Base-by-base conservation (phyloP, 768 basidiomycete genomes). In the Erythrobasidium yunnanense region DNA sequence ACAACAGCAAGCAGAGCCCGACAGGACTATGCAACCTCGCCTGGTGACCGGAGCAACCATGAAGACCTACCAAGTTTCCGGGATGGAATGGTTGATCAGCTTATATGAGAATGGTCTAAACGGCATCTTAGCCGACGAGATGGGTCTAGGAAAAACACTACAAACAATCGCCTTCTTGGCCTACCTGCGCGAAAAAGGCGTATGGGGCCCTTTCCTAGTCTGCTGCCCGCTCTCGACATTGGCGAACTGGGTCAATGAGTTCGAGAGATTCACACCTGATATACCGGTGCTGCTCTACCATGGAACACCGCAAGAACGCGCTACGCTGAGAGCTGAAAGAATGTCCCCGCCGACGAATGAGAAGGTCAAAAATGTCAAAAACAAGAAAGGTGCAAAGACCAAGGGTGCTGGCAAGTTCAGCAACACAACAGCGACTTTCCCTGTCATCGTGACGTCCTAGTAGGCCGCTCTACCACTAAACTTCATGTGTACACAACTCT, bases 81-180 rank as follows among this genome's bases (percentile, higher is more conserved):
- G 93, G 0, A 82, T 95, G 17, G 87, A 92, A 68, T 96, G 93
- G 93, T 51, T 71, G 15, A 58, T 54, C 17, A 47, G 38, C 20
- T 32, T 67, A 6, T 63, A 54, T 34, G 32, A 51, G 51, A 67
- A 63, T 33, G 66, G 66, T 25, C 38, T 69, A 1, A 65, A 53
- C 63, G 66, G 66, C 17, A 68, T 71, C 55, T 66, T 74, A 7
- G 73, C 72, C 18, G 73, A 74, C 60, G 73, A 74, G 68, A 73
- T 74, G 72, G 51, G 62, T 47, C 69, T 66, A 60, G 69, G 71
- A 17, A 72, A 95, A 88, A 99, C 95, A 0, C 80, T 97, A 0
- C 95, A 99, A 80, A 88, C 85, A 0, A 99, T 99, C 47, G 84
- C 92, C 0, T 95, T 97, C 75, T 83, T 88, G 66, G 92, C 92